Percentiles rank a stretch among this genome's conserved stretches.
These are phyloP conservation scores for Lipomyces japonicus DNA, from an alignment of 805 yeast genomes.

Conservation along the genomic window DNA sequence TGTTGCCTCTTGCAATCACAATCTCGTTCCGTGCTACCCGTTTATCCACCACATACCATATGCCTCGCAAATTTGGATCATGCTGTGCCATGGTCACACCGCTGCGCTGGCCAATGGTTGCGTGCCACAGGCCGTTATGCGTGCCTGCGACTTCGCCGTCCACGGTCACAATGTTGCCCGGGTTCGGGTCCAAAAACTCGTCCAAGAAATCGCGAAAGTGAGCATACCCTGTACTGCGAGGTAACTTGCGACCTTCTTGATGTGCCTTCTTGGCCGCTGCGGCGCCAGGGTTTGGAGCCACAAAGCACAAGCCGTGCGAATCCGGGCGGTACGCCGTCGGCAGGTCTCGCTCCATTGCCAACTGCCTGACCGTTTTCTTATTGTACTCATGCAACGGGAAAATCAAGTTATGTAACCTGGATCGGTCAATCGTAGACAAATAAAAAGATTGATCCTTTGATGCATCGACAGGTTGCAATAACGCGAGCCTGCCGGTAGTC, in stretches of 20 bases:
- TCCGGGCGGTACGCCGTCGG: constrained; percentile 79
- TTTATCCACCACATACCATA: constrained; percentile 85
- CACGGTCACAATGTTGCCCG: constrained; percentile 76
- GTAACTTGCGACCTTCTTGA: constrained; percentile 9
- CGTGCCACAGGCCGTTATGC: constrained; percentile 88
- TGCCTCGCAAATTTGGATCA: constrained; percentile 65
- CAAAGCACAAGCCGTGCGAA: constrained; percentile 94
- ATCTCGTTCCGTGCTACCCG: constrained; percentile 61
- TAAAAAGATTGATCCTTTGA: constrained; percentile 90
- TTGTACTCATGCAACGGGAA: constrained; percentile 78
- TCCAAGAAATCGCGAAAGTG: constrained; percentile 63
- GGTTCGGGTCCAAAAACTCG: constrained; percentile 67
- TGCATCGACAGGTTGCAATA: constrained; percentile 55
- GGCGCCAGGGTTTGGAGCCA: constrained; percentile 43
- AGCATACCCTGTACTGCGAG: constrained; percentile 12
- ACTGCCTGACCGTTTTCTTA: constrained; percentile 67
- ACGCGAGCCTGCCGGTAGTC: constrained; percentile 40
- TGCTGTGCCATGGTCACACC: constrained; percentile 79
- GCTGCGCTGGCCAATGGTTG: constrained; percentile 87
- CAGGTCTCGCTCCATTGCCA: constrained; percentile 55
- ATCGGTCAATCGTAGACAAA: constrained; percentile 59
- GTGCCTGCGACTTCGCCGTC: constrained; percentile 73
- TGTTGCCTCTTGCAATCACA: constrained; percentile 69
- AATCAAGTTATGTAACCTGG: constrained; percentile 48
- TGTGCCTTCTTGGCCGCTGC: constrained; percentile 10